Percentiles rank a stretch among this genome's conserved stretches.
These are phyloP conservation scores for Amylocarpus encephaloides DNA, from an alignment of 2,329 filamentous ascomycete species.

Conservation along the genomic window DNA sequence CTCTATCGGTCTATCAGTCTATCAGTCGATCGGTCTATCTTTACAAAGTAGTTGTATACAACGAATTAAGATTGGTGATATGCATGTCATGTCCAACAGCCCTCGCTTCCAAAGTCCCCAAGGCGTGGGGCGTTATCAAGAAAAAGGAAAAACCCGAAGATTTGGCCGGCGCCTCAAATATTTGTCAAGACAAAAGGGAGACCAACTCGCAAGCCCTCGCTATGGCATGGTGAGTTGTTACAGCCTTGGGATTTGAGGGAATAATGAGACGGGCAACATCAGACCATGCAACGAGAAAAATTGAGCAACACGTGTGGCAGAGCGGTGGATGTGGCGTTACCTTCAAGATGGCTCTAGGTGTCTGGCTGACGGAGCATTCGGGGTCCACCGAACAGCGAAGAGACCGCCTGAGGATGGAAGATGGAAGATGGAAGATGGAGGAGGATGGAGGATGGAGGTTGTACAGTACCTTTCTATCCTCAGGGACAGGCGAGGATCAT, in stretches of 20 bases:
- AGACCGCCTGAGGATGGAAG: background rate
- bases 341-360: background rate
- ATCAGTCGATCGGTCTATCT: no score
- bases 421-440: no score
- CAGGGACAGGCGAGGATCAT: background rate
- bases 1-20: no score
- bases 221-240: conserved; percentile 12
- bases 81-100: no score
- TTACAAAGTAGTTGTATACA: no score
- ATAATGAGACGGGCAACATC: conserved; percentile 1
- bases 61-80: no score
- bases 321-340: conserved; percentile 10
- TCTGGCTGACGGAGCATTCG: background rate
- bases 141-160: conserved; percentile 24
- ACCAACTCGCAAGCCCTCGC: background rate
- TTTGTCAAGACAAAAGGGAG: conserved; percentile 13
- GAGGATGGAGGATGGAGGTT: no score
- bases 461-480: background rate
- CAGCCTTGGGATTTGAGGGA: background rate
- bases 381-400: background rate
- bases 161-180: conserved; percentile 18
- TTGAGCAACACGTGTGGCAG: conserved; percentile 21
- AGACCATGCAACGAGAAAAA: conserved; percentile 17
- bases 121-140: conserved; percentile 28
- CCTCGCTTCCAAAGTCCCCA: background rate